Base-by-base conservation (phyloP, 2,329 filamentous ascomycete species). In the Ramularia endophylla region DNA sequence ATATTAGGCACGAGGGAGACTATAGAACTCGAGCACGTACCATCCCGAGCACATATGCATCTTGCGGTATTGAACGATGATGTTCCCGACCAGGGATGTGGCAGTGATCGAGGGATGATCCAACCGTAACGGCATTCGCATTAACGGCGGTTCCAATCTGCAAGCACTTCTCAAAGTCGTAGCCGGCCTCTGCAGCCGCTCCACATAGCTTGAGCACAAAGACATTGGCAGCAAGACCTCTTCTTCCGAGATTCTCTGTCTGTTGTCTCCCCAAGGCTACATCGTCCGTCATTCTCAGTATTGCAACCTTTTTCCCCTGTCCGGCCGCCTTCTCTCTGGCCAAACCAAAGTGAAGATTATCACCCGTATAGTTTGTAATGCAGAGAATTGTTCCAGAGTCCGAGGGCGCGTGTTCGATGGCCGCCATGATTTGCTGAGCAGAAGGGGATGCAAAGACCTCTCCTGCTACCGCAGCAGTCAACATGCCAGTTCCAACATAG, bases 81-180 rank as follows among this genome's bases (percentile, higher is more conserved):
- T 71, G 69, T 25, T 70, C 65, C 43, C 71, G 52, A 8, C 71
- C 72, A 3, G 71, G 72, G 2, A 75, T 71, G 48, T 74, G 71
- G 51, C 72, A 75, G 51, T 74, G 71, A 51, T 75, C 71, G 12
- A 75, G 50, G 36, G 67, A 70, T 9, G 70, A 68, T 1, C 70
- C 72, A 38, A 75, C 72, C 3, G 70, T 73, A 4, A 72, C 71
- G 16, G 73, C 56, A 30, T 71, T 63, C 13, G 54, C 61, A 47
- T 69, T 70, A 4, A 67, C 67, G 8, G 67, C 49, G 27, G 66
- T 59, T 9, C 69, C 69, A 42, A 72, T 66, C 45, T 65, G 61
- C 43, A 68, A 56, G 43, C 65, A 68, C 44, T 62, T 58, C 35
- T 72, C 69, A 38, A 72, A 71, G 3, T 61, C 56, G 55, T 67